Percentiles rank a stretch among this genome's conserved stretches.
These are phyloP conservation scores for Myxozyma udenii DNA, from an alignment of 805 yeast genomes.

Conservation along the genomic window DNA sequence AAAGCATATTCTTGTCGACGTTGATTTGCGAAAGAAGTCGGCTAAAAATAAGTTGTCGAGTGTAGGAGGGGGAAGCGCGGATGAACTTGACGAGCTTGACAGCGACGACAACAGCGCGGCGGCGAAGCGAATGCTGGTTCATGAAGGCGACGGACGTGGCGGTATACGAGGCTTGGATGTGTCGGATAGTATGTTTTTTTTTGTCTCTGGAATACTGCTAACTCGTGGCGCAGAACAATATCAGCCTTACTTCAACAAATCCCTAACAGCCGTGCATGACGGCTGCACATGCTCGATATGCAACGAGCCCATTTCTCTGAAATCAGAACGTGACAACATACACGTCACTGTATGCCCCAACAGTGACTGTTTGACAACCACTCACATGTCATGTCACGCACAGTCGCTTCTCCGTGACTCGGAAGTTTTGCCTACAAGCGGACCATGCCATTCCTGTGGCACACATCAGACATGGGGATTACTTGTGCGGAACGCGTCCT, in stretches of 20 bases:
- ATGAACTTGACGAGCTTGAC: no score
- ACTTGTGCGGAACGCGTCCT: constrained; percentile 28
- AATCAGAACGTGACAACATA: background rate
- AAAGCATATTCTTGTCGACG: constrained; percentile 8
- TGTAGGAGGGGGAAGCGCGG: no score
- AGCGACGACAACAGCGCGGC: no score
- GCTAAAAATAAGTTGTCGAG: no score
- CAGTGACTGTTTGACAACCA: constrained; percentile 16
- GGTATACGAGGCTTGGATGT: constrained; percentile 21
- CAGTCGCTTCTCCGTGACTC: background rate
- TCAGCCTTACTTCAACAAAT: constrained; percentile 16
- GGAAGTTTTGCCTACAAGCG: constrained; percentile 28
- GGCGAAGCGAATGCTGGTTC: constrained; percentile 4
- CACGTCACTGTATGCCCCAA: constrained; percentile 24
- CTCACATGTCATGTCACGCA: constrained; percentile 29
- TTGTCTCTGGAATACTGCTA: background rate
- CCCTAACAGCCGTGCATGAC: background rate
- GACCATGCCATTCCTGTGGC: constrained; percentile 24
- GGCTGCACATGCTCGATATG: constrained; percentile 19
- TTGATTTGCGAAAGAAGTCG: constrained; percentile 15
- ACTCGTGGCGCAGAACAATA: constrained; percentile 5
- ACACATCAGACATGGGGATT: constrained; percentile 21
- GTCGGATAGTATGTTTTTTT: constrained; percentile 1
- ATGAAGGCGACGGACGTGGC: constrained; percentile 27
- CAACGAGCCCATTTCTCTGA: constrained; percentile 2